Conservation (phyloP, 2,329 filamentous ascomycete genomes). For the Diaporthe aspalathi region DNA sequence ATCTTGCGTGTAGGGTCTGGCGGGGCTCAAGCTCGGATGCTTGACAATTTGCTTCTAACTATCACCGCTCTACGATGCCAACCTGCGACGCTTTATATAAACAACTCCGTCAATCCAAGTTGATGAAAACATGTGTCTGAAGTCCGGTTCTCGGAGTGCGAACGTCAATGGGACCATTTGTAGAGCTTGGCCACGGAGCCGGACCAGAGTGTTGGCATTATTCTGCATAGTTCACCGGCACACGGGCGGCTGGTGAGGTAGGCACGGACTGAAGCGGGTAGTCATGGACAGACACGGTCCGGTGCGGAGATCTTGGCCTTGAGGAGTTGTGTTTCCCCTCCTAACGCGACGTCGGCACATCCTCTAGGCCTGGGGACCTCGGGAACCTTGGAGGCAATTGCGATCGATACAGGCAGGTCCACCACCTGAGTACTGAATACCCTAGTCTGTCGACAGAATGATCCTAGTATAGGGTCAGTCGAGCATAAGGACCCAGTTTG, state of each 20-base stretch:
- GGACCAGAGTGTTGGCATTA: too few species aligned
- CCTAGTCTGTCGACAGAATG: background rate
- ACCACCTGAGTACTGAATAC: too few species aligned
- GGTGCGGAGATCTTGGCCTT: background rate
- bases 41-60: background rate
- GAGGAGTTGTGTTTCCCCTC: background rate
- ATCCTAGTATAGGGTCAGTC: background rate
- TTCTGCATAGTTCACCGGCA: background rate
- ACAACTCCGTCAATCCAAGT: too few species aligned
- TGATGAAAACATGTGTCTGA: background rate
- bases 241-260: background rate
- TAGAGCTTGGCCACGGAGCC: background rate
- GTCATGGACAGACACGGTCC: background rate
- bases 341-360: background rate
- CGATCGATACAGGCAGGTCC: too few species aligned
- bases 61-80: background rate
- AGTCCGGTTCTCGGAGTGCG: background rate
- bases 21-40: background rate
- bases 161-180: background rate
- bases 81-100: background rate
- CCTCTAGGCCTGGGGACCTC: too few species aligned
- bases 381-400: too few species aligned
- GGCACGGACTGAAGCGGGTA: background rate
- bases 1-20: background rate
- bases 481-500: too few species aligned